Evolutionary conservation across 2,329 filamentous ascomycete genomes (phyloP).

Genomic region (Metarhizium album): DNA sequence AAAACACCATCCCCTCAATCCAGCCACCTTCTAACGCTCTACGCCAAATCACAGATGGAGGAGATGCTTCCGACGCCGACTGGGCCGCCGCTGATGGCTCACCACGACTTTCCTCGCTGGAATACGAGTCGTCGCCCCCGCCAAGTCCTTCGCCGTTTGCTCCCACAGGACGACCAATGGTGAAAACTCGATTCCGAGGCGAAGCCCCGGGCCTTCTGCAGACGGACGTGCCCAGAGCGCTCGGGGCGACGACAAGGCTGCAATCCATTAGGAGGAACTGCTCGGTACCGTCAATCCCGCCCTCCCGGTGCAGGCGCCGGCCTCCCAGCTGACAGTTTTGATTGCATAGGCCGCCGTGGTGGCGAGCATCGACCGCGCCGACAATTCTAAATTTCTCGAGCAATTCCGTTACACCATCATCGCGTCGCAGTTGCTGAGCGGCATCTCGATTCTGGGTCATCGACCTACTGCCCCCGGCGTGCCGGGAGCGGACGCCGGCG

Average conservation of each 20-base stretch:
- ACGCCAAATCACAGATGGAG: conserved; percentile 29
- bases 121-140: conserved; percentile 30
- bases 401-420: conserved; percentile 90
- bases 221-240: conserved; percentile 22
- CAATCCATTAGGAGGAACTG: conserved; percentile 37
- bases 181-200: conserved; percentile 42
- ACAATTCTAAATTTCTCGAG: conserved; percentile 79
- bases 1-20: not conserved
- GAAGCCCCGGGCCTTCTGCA: conserved; percentile 33
- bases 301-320: not conserved
- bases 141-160: conserved; percentile 42
- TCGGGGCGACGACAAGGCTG: conserved; percentile 26
- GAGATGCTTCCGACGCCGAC: conserved; percentile 32
- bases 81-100: conserved; percentile 34
- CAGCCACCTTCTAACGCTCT: conserved; percentile 6
- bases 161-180: conserved; percentile 43
- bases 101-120: conserved; percentile 19
- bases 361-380: conserved; percentile 60
- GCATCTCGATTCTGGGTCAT: conserved; percentile 42
- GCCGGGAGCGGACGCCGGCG: conserved; percentile 7
- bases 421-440: conserved; percentile 77
- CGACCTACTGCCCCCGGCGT: conserved; percentile 14
- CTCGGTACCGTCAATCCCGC: conserved; percentile 30
- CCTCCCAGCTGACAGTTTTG: not conserved
- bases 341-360: conserved; percentile 52